Conservation (phyloP, 2,329 filamentous ascomycete species). For the Celoporthe dispersa region DNA sequence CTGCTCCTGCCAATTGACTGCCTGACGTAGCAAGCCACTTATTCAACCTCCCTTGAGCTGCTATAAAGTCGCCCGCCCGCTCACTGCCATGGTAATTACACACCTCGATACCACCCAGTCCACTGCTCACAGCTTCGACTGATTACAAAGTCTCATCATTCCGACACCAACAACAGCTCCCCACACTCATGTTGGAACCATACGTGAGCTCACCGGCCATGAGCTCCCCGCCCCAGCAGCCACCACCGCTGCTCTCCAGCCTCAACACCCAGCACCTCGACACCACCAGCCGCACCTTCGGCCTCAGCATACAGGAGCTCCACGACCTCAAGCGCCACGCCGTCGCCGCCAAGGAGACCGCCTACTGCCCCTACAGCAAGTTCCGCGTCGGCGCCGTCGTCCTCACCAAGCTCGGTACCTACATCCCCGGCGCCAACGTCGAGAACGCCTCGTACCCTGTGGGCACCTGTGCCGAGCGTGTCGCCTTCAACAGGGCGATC, state of each 20-base stretch:
- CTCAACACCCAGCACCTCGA: conserved; percentile 34
- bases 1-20: background rate
- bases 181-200: background rate
- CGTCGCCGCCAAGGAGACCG: conserved; percentile 72
- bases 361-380: conserved; percentile 91
- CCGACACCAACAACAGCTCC: background rate
- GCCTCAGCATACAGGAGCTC: conserved; percentile 68
- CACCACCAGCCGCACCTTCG: conserved; percentile 44
- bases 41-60: background rate
- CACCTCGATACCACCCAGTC: background rate
- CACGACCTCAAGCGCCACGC: conserved; percentile 64
- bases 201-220: conserved; percentile 20
- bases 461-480: conserved; percentile 92
- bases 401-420: conserved; percentile 54
- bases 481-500: conserved; percentile 83
- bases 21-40: background rate
- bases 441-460: conserved; percentile 95
- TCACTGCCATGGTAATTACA: background rate
- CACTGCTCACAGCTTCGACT: background rate
- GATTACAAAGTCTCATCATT: background rate
- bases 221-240: conserved; percentile 14
- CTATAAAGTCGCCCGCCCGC: too few species aligned
- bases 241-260: conserved; percentile 34
- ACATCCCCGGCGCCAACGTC: conserved; percentile 80
- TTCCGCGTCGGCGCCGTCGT: conserved; percentile 90